Evolutionary conservation across 2,329 filamentous ascomycete genomes (phyloP), one percentile per base, ranked within the genome.

Genomic region (Sporothrix humicola): DNA sequence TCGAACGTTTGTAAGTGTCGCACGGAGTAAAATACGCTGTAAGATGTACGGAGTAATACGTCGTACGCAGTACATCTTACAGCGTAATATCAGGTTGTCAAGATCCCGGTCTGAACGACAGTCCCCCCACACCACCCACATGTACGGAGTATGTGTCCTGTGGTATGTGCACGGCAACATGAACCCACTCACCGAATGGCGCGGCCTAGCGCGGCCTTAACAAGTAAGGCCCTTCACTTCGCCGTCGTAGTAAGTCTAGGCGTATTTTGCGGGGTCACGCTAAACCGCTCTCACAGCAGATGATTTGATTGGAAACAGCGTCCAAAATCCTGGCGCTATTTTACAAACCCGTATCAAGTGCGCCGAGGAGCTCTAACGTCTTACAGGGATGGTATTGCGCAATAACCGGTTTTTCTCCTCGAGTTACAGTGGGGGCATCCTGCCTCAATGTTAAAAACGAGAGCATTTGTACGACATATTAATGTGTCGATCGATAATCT

Each of bases 311-410:
- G 70, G 59, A 54, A 46, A 26, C n/a, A 58, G 15, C n/a, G n/a
- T 20, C 52, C 48, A 26, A 44, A 65, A 52, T 23, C n/a, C 17
- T 66, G 54, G 58, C 59, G 48, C 59, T 46, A 68, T 37, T 37
- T 37, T 37, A 37, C 31, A 37, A 68, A 17, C 12, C 37, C 23
- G 56, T 26, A n/a, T 66, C 42, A 59, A 68, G 56, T 7, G 63
- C 63, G 52, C 69, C 23, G 42, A 23, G 42, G 46, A 48, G 61
- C 73, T 44, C 59, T 15, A 72, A 74, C 73, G 73, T 58, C 73
- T 74, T 72, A n/a, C 54, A 61, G 9, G 63, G 56, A 12, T 72
- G n/a, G 15, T 10, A 72, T 72, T 69, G 56, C 73, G 73, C 69
- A 66, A 74, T 72, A 69, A 20, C 61, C 63, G 52, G 50, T 52